Conservation (phyloP, 768 basidiomycete genomes). For the Glaciozyma antarctica region DNA sequence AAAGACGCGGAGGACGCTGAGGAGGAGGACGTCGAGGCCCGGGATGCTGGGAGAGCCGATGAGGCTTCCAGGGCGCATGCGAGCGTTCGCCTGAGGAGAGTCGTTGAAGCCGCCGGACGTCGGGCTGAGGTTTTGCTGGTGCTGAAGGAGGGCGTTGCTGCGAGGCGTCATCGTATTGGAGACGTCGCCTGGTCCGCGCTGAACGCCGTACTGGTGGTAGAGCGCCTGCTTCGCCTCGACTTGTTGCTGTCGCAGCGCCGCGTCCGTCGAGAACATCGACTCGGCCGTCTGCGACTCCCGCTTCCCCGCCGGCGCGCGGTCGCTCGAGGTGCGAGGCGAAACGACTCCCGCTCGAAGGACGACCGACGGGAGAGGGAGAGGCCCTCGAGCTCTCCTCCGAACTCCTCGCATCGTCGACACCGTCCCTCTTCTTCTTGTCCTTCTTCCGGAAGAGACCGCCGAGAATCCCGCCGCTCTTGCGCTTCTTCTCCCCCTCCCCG, state of each 20-base stretch:
- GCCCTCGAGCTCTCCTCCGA: conserved; percentile 26
- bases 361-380: conserved; percentile 21
- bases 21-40: conserved; percentile 59
- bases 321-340: conserved; percentile 10
- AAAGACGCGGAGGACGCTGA: conserved; percentile 92
- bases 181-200: conserved; percentile 32
- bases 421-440: conserved; percentile 63
- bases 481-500: conserved; percentile 26
- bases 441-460: conserved; percentile 58
- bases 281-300: conserved; percentile 29
- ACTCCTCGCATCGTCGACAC: conserved; percentile 28
- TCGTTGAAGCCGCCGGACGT: neutral
- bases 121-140: neutral
- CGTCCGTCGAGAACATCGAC: conserved; percentile 32
- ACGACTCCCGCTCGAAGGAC: neutral
- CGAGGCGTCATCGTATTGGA: conserved; percentile 32
- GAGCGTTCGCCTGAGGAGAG: conserved; percentile 1
- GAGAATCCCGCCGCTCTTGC: conserved; percentile 54
- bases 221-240: conserved; percentile 36
- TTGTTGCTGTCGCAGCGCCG: conserved; percentile 35
- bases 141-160: neutral
- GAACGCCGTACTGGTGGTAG: conserved; percentile 35
- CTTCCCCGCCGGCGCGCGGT: neutral
- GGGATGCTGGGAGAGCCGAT: conserved; percentile 35
- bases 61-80: conserved; percentile 33